A percentile compares a stretch with the other conserved stretches of the same genome.
Evolutionary conservation across 805 yeast species (phyloP).

Genomic region (Metschnikowia lochheadii): DNA sequence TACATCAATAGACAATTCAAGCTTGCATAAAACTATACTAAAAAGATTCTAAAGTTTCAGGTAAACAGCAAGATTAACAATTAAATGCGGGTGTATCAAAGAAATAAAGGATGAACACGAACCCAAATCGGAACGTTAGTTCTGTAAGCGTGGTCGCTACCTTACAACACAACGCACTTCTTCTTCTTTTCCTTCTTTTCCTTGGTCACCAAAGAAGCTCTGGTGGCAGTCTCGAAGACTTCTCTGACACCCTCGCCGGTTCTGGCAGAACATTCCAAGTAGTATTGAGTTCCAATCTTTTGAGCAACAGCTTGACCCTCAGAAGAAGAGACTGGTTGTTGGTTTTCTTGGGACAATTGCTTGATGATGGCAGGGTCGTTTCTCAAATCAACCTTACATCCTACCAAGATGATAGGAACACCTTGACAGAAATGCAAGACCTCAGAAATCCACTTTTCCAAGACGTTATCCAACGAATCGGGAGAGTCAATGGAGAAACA

Average conservation of each 20-base stretch:
- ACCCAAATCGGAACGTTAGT: slow-evolving; percentile 1
- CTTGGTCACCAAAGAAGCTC: slow-evolving; percentile 28
- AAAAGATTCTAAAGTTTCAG: slow-evolving; percentile 1
- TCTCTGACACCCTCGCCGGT: slow-evolving; percentile 31
- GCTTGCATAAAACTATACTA: slow-evolving; percentile 1
- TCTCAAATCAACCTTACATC: slow-evolving; percentile 35
- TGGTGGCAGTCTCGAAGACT: slow-evolving; percentile 28
- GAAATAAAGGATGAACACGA: slow-evolving; percentile 10
- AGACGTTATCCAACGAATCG: slow-evolving; percentile 30
- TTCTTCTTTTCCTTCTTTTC: slow-evolving; percentile 28
- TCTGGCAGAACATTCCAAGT: slow-evolving; percentile 36
- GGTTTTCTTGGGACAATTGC: slow-evolving; percentile 22
- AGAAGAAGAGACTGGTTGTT: slow-evolving; percentile 21
- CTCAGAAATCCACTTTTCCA: slow-evolving; percentile 43
- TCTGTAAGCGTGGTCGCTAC: neutral
- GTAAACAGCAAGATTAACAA: slow-evolving; percentile 15
- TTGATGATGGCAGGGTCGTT: slow-evolving; percentile 26
- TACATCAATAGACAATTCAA: slow-evolving; percentile 2
- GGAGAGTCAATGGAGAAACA: slow-evolving; percentile 36
- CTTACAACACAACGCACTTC: slow-evolving; percentile 29
- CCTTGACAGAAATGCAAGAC: slow-evolving; percentile 35
- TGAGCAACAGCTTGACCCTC: slow-evolving; percentile 29
- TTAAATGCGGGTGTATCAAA: slow-evolving; percentile 15
- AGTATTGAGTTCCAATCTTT: slow-evolving; percentile 28
- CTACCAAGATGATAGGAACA: slow-evolving; percentile 34